Evolutionary conservation across 2,329 filamentous ascomycete species (phyloP), one percentile per base, ranked within the genome.

Genomic region (Bipolaris gigantea): DNA sequence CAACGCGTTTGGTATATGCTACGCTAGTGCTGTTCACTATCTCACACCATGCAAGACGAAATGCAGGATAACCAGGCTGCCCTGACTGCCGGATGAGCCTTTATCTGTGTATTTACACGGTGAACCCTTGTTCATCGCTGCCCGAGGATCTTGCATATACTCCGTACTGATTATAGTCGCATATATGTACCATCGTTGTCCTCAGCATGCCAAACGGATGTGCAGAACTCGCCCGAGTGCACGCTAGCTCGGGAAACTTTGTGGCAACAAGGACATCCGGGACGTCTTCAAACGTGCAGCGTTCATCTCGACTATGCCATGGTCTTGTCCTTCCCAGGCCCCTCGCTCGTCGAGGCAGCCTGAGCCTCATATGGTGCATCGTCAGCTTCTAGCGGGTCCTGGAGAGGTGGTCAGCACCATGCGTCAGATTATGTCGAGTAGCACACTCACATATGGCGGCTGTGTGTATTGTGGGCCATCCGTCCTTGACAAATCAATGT

Each of bases 401-500:
- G 35, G 11, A 23, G 21, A 30, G 10, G 18, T 18, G 25, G 47
- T 67, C 25, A 66, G 60, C 34, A 30, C 21, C 4, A n/a, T 11
- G 5, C 9, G 27, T 21, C 2, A 4, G 23, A 9, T n/a, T 11
- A 15, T 19, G 1, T 25, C 4, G 15, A 5, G 7, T 30, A 15
- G 19, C 13, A 32, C 21, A 57, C 64, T 15, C 56, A 70, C 68
- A 36, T 71, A 71, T 34, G 64, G 56, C 30, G 62, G 45, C 32
- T 62, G 56, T 19, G 63, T 61, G 44, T 66, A 71, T 48, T 67
- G 66, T 23, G 63, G 66, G 16, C 62, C 62, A 33, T 65, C 65
- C 38, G 59, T 60, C 39, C 55, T 60, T 19, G 48, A 53, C n/a
- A 70, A 52, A 44, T 73, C 66, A 16, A 72, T 65, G 1, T 56